Conservation (phyloP, 164 flowering plant species). For the Taxillus chinensis region DNA sequence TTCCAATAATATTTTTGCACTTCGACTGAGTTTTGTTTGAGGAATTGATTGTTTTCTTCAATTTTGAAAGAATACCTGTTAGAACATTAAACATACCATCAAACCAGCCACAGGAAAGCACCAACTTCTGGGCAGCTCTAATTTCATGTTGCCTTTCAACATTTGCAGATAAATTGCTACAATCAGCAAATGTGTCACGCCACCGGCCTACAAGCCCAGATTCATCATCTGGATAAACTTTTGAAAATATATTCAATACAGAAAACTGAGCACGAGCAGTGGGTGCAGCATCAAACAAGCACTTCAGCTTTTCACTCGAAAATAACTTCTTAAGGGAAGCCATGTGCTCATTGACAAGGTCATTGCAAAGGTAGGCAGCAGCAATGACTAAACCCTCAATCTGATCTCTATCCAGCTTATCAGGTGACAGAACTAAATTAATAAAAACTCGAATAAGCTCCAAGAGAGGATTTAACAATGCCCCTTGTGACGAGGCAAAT, state of each 20-base stretch:
- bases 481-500: conserved; percentile 56
- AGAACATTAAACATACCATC: conserved; percentile 55
- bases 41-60: conserved; percentile 28
- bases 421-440: conserved; percentile 31
- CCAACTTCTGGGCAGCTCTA: conserved; percentile 65
- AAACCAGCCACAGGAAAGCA: conserved; percentile 47
- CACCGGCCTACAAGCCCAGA: conserved; percentile 43
- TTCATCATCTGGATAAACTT: conserved; percentile 34
- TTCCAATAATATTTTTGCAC: conserved; percentile 21
- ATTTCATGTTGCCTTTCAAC: conserved; percentile 65
- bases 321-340: conserved; percentile 44
- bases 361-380: conserved; percentile 43
- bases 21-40: conserved; percentile 28
- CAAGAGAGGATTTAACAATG: conserved; percentile 50
- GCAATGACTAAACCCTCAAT: conserved; percentile 60
- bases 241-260: conserved; percentile 49
- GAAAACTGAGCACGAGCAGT: conserved; percentile 46
- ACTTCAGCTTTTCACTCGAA: conserved; percentile 46
- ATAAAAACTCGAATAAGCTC: conserved; percentile 45
- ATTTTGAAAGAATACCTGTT: conserved; percentile 22
- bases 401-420: conserved; percentile 29
- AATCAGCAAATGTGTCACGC: conserved; percentile 35
- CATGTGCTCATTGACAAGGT: conserved; percentile 34
- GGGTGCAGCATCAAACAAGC: conserved; percentile 43
- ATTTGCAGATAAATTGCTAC: conserved; percentile 41